These are phyloP conservation scores for Leptographium lundbergii DNA, from an alignment of 2,329 filamentous ascomycete species.

Conservation along the genomic window DNA sequence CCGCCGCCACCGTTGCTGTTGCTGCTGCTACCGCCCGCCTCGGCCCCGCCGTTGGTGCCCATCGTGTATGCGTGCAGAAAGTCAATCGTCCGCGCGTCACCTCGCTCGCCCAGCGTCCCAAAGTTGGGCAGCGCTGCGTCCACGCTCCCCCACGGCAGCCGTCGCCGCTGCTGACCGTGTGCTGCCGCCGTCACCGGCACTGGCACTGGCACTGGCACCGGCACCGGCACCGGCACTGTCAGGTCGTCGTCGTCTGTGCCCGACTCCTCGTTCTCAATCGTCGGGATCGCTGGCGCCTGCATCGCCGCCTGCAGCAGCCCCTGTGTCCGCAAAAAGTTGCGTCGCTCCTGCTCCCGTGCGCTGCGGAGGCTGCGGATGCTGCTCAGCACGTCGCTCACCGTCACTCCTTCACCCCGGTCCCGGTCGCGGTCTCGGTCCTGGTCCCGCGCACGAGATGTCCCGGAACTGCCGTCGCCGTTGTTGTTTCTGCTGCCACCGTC, in stretches of 20 bases:
- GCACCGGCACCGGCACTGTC: not conserved
- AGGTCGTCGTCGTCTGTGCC: not conserved
- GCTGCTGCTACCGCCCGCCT: not conserved
- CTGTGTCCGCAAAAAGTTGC: not conserved
- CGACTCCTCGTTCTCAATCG: conserved; percentile 1
- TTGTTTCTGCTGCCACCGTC: not conserved
- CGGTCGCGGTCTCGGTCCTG: conserved; percentile 9
- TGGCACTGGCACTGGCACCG: not conserved
- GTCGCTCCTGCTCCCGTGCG: conserved; percentile 16
- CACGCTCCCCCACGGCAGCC: not conserved
- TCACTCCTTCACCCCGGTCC: conserved; percentile 18
- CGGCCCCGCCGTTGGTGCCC: not conserved
- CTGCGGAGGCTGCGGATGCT: conserved; percentile 22
- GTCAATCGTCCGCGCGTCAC: not conserved
- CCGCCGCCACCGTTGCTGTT: not conserved
- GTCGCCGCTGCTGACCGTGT: not conserved
- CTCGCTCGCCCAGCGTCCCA: not conserved
- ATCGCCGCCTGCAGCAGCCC: not conserved
- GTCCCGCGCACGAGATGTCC: not conserved
- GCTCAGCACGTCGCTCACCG: conserved; percentile 25
- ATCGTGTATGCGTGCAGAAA: conserved; percentile 3
- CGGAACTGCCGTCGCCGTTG: not conserved
- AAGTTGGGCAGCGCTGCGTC: not conserved
- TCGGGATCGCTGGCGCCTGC: not conserved
- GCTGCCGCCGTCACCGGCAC: not conserved